Conservation (phyloP, 805 yeast species). For the Saturnispora halmiae region DNA sequence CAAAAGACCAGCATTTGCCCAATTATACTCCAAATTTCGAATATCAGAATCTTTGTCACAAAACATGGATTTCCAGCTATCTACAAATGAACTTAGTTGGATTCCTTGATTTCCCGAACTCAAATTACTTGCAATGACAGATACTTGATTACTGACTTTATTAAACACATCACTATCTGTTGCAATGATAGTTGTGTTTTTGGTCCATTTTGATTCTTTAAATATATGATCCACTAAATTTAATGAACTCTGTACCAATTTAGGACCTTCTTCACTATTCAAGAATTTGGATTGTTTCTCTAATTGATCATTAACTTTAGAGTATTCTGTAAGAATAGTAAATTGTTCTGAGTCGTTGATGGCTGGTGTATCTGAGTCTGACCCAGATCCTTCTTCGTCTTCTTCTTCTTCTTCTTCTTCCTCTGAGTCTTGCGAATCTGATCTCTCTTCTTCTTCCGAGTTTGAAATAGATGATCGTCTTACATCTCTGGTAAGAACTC, state of each 20-base stretch:
- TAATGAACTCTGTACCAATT: constrained; percentile 37
- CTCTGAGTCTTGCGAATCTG: constrained; percentile 1
- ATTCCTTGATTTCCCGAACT: constrained; percentile 49
- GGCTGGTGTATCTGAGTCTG: constrained; percentile 11
- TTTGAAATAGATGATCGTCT: constrained; percentile 3
- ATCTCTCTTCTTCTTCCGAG: constrained; percentile 3
- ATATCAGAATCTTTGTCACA: too few species aligned
- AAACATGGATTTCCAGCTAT: constrained; percentile 31
- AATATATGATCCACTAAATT: constrained; percentile 40
- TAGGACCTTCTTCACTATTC: constrained; percentile 50
- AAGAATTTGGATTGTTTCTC: constrained; percentile 38
- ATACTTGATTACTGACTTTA: constrained; percentile 53
- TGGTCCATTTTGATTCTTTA: constrained; percentile 30
- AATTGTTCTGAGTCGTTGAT: constrained; percentile 23
- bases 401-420: constrained; percentile 1
- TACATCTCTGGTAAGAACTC: neutral
- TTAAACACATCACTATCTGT: constrained; percentile 58
- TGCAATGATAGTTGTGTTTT: constrained; percentile 37
- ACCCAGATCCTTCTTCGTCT: constrained; percentile 1
- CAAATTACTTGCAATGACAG: constrained; percentile 52
- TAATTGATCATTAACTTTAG: constrained; percentile 20
- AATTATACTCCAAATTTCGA: constrained; percentile 44
- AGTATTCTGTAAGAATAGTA: constrained; percentile 20
- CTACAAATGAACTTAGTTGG: constrained; percentile 38
- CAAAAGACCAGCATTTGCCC: constrained; percentile 51